Evolutionary conservation across 139 green algal genomes (phyloP), one percentile per base, ranked within the genome.

Genomic region (Chlamydomonas sp.): DNA sequence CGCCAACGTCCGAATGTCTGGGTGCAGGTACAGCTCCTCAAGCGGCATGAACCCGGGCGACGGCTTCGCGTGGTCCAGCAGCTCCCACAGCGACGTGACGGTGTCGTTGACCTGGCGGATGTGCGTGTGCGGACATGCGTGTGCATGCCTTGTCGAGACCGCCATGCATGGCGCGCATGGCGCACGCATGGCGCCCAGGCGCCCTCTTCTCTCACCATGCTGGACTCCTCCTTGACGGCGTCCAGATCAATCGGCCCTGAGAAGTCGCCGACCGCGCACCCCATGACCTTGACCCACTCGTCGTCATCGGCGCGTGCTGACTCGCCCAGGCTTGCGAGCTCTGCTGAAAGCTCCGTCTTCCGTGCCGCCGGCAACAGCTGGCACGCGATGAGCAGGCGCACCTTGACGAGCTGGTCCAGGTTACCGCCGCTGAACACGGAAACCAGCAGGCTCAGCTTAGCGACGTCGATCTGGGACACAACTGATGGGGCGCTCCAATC

Each of bases 201-300:
- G 29, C 43, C 5, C 59, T 33, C 16, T 20, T 33, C 26, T 20
- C 59, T 26, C 59, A 71, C 65, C 65, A 71, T 58, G 20, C n/a
- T 47, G 24, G n/a, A 29, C n/a, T 63, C 43, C 38, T n/a, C 20
- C 36, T 33, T 60, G 65, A 71, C 65, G 26, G 47, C 65, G 26
- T 48, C 31, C 28, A 73, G 22, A 28, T 73, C 31, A 1, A 73
- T 50, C 49, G 49, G 49, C 10, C 67, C 67, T 20, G 57, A 58
- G 57, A 73, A 73, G 50, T 49, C 48, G 13, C 50, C 67, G 24
- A 73, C 67, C 1, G 67, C 67, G 33, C 49, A n/a, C n/a, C 67
- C 67, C 48, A 65, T 58, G 3, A 73, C 67, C 24, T 54, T 50
- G 50, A 73, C 67, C 36, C 48, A 73, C 54, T 73, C 67, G 35